Evolutionary conservation across 129 eudicot genomes (phyloP).

Genomic region (Erigeron canadensis): DNA sequence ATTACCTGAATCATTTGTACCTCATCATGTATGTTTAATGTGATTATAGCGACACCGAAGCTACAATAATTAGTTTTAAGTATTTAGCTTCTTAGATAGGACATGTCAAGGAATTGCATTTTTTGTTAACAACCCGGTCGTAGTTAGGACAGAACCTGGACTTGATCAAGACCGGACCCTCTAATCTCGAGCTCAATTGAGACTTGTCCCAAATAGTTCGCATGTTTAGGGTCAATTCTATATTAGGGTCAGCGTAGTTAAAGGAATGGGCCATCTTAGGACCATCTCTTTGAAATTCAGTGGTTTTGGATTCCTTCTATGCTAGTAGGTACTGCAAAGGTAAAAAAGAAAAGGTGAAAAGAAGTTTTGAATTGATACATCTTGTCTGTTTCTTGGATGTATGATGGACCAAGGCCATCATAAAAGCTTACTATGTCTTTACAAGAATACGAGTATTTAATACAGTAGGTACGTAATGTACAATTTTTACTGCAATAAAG

Average conservation of each 20-base stretch:
- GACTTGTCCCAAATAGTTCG: not conserved
- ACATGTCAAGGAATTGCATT: not conserved
- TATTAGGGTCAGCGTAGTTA: not conserved
- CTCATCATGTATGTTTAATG: too few species aligned
- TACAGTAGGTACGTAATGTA: constrained; percentile 8
- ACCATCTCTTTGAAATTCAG: not conserved
- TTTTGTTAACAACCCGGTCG: not conserved
- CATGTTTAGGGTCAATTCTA: not conserved
- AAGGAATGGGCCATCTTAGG: not conserved
- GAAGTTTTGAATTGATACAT: constrained; percentile 1
- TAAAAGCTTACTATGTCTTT: constrained; percentile 24
- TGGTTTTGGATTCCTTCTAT: constrained; percentile 12
- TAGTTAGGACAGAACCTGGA: not conserved
- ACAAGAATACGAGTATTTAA: constrained; percentile 23
- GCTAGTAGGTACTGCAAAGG: constrained; percentile 7
- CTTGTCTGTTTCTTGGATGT: constrained; percentile 8
- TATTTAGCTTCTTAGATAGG: not conserved
- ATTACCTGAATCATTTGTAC: too few species aligned
- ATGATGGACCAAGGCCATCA: constrained; percentile 24
- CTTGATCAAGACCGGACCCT: not conserved
- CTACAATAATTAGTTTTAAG: not conserved
- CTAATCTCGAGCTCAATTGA: too few species aligned
- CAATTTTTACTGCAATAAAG: constrained; percentile 4
- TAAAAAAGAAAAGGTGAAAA: constrained; percentile 12
- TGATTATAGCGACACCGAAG: not conserved